Percentiles rank a stretch among this genome's conserved stretches.
These are phyloP conservation scores for Apiospora malaysiana DNA, from an alignment of 2,329 filamentous ascomycete species.

Conservation along the genomic window DNA sequence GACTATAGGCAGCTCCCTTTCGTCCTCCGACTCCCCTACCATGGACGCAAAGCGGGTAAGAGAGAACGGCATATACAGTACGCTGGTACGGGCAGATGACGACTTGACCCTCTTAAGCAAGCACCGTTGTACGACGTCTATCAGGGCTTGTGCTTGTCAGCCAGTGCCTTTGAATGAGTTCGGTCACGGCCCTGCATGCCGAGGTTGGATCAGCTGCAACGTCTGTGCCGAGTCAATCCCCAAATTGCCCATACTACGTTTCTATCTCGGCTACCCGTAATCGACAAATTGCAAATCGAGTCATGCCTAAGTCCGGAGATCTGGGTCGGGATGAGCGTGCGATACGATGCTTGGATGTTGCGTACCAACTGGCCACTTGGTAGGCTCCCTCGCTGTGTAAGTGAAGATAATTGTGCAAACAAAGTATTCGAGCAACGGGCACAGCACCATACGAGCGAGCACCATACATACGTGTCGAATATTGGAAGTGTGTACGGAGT, in stretches of 20 bases:
- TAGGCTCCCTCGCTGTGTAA: background rate
- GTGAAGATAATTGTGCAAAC: background rate
- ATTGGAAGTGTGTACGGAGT: background rate
- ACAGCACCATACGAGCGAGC: conserved; percentile 1
- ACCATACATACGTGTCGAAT: conserved; percentile 9
- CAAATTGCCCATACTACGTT: conserved; percentile 3
- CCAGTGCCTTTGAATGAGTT: background rate
- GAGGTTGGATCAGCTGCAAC: background rate
- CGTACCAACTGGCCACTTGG: background rate
- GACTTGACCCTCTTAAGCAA: background rate
- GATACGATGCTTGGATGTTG: background rate
- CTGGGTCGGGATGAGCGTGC: conserved; percentile 16
- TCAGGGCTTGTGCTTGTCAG: background rate
- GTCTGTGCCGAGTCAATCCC: conserved; percentile 13
- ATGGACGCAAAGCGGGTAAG: background rate
- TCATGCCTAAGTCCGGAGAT: background rate
- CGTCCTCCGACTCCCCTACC: background rate
- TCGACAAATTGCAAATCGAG: conserved; percentile 1
- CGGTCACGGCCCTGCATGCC: background rate
- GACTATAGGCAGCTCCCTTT: conserved; percentile 17
- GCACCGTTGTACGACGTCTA: background rate
- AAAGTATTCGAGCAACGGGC: background rate
- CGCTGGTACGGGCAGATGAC: too few relatives aligned
- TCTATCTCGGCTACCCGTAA: background rate
- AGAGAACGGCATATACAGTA: background rate